phyloP scores from a whole-genome alignment of 441 rosid species.

The Bocquillonia castaneifolia region DNA sequence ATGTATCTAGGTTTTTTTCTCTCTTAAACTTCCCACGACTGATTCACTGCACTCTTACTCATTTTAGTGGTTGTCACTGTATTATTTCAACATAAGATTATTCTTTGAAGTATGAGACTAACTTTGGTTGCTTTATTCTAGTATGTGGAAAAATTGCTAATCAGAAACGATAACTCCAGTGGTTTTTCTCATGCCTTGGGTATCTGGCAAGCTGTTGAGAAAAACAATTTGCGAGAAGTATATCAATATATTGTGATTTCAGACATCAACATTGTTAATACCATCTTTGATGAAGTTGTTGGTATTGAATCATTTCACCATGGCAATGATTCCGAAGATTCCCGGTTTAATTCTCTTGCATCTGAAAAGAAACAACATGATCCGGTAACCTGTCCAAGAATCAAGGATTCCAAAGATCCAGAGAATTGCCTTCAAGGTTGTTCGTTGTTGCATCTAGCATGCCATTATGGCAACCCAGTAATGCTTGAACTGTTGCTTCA shows the following conservation, averaged over 20 bases:
- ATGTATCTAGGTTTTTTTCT: not conserved
- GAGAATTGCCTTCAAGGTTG: slow-evolving; percentile 80
- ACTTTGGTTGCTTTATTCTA: slow-evolving; percentile 26
- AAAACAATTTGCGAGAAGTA: slow-evolving; percentile 58
- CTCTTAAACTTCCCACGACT: no score
- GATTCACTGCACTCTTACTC: not conserved
- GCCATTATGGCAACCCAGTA: slow-evolving; percentile 50
- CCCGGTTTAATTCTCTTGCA: slow-evolving; percentile 13
- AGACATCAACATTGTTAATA: slow-evolving; percentile 47
- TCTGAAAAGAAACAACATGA: slow-evolving; percentile 37
- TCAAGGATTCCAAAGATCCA: slow-evolving; percentile 52
- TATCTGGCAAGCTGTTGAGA: slow-evolving; percentile 79
- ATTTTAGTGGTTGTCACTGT: not conserved
- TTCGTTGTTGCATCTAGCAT: slow-evolving; percentile 78
- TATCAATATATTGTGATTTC: slow-evolving; percentile 60
- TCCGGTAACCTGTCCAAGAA: slow-evolving; percentile 55
- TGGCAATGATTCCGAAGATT: slow-evolving; percentile 32
- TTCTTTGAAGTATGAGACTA: slow-evolving; percentile 12
- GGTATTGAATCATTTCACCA: slow-evolving; percentile 41
- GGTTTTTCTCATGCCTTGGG: slow-evolving; percentile 27
- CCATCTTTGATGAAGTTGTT: slow-evolving; percentile 51
- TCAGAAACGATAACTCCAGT: slow-evolving; percentile 41
- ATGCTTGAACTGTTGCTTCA: slow-evolving; percentile 83
- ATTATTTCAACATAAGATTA: not conserved
- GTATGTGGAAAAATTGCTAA: slow-evolving; percentile 72